phyloP scores from a whole-genome alignment of 2,329 filamentous ascomycete genomes.

The Penicillium verrucosum region DNA sequence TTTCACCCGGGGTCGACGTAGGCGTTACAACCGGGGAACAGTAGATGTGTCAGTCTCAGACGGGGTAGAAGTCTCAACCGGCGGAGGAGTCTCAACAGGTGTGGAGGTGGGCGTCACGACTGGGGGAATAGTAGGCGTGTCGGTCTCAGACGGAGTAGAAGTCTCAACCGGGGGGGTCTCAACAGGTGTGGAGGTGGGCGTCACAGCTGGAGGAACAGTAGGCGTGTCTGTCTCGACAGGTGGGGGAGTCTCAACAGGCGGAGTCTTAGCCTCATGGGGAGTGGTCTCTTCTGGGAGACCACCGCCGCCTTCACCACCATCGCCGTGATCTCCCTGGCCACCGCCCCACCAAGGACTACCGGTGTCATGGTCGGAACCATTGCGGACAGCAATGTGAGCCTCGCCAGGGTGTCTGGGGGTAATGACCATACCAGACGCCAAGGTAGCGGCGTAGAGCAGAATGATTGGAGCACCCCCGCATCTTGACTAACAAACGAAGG shows the following conservation, averaged over 20 bases:
- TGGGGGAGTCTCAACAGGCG: background rate
- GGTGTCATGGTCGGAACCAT: constrained; percentile 4
- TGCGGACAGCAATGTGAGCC: constrained; percentile 10
- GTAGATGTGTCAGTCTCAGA: constrained; percentile 5
- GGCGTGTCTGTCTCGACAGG: background rate
- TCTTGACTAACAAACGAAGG: constrained; percentile 16
- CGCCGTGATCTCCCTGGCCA: constrained; percentile 1
- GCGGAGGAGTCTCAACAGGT: background rate
- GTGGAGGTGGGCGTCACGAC: background rate
- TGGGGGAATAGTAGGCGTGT: background rate
- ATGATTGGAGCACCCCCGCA: constrained; percentile 19
- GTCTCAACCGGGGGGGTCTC: background rate
- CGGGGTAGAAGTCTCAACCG: background rate
- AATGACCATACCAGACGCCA: constrained; percentile 19
- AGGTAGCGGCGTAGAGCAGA: constrained; percentile 17
- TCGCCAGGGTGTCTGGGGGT: constrained; percentile 15
- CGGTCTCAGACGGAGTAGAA: background rate
- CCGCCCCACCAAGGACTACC: constrained; percentile 6
- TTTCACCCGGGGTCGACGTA: background rate
- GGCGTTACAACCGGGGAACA: background rate
- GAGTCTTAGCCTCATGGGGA: constrained; percentile 1
- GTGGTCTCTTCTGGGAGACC: constrained; percentile 1
- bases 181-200: background rate
- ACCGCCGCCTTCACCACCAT: constrained; percentile 1
- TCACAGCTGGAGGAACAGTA: background rate